phyloP scores from a whole-genome alignment of 495 filamentous ascomycete species.

The Pyrenula aspistea region DNA sequence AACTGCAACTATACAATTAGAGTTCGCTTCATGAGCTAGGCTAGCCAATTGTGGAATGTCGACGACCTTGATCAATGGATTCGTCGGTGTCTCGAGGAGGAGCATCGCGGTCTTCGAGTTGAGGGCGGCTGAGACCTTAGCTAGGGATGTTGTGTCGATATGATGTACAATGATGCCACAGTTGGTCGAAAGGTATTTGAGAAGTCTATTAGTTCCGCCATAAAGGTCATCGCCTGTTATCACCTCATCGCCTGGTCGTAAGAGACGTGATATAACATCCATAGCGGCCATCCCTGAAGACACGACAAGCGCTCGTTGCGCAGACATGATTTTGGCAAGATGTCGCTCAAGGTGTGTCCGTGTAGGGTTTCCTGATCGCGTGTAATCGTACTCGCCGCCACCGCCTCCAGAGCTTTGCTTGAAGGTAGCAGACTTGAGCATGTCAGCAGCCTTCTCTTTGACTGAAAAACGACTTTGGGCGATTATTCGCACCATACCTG shows the following conservation, averaged over 20 bases:
- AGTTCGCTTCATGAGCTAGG: slow-evolving; percentile 63
- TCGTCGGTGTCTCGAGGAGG: slow-evolving; percentile 89
- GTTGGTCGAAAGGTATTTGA: slow-evolving; percentile 81
- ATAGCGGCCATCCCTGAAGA: slow-evolving; percentile 94
- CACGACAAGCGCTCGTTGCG: slow-evolving; percentile 79
- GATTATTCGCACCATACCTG: slow-evolving; percentile 36
- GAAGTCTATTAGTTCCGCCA: slow-evolving; percentile 85
- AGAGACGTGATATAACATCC: slow-evolving; percentile 89
- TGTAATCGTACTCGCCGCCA: slow-evolving; percentile 90
- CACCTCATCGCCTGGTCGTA: slow-evolving; percentile 91
- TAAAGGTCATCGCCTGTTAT: slow-evolving; percentile 95
- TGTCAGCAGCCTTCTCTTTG: slow-evolving; percentile 7
- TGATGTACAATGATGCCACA: slow-evolving; percentile 89
- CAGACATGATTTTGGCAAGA: slow-evolving; percentile 96
- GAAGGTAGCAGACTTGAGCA: slow-evolving; percentile 78
- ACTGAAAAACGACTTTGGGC: background rate
- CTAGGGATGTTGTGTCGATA: slow-evolving; percentile 76
- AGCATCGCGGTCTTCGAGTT: slow-evolving; percentile 84
- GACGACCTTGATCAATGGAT: slow-evolving; percentile 95
- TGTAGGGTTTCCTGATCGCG: slow-evolving; percentile 91
- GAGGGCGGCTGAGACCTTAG: slow-evolving; percentile 54
- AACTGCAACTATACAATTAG: slow-evolving; percentile 74
- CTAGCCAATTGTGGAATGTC: slow-evolving; percentile 72
- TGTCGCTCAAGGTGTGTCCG: slow-evolving; percentile 93
- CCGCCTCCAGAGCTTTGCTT: slow-evolving; percentile 78